These are phyloP conservation scores for Paramecium sexaurelia DNA, from an alignment of 73 alveolate genomes.

Conservation along the genomic window DNA sequence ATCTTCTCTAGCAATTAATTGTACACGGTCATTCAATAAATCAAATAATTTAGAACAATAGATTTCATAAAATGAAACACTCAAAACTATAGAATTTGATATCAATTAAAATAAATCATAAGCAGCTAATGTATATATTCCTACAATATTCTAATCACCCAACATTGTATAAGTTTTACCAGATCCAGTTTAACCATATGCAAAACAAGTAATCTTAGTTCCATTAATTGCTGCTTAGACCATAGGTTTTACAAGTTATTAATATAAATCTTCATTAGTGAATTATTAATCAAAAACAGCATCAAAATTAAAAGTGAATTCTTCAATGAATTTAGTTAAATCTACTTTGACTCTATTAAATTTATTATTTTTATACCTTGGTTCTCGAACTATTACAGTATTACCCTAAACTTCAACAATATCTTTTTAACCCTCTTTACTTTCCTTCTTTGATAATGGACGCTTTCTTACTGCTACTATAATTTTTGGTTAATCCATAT, in stretches of 20 bases:
- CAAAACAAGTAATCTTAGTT: slow-evolving; percentile 94
- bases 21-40: slow-evolving; percentile 91
- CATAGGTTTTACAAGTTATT: slow-evolving; percentile 81
- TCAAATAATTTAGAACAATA: slow-evolving; percentile 99
- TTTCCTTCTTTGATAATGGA: slow-evolving; percentile 97
- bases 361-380: slow-evolving; percentile 75
- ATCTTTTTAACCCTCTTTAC: slow-evolving; percentile 84
- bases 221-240: slow-evolving; percentile 94
- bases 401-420: slow-evolving; percentile 85
- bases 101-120: slow-evolving; percentile 87
- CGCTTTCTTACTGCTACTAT: slow-evolving; percentile 99
- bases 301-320: slow-evolving; percentile 94
- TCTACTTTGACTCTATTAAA: slow-evolving; percentile 93
- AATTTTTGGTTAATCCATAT: slow-evolving; percentile 87
- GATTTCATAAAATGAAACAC: slow-evolving; percentile 98
- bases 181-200: slow-evolving; percentile 98
- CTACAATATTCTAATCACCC: slow-evolving; percentile 93
- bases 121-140: slow-evolving; percentile 97
- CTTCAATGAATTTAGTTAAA: slow-evolving; percentile 98
- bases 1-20: slow-evolving; percentile 97
- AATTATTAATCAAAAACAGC: slow-evolving; percentile 90
- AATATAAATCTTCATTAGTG: slow-evolving; percentile 90
- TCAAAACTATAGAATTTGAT: slow-evolving; percentile 80
- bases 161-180: slow-evolving; percentile 99
- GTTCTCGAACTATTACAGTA: slow-evolving; percentile 95